Evolutionary conservation across 23 red algal species (phyloP).

Genomic region (Pyropia haitanensis): DNA sequence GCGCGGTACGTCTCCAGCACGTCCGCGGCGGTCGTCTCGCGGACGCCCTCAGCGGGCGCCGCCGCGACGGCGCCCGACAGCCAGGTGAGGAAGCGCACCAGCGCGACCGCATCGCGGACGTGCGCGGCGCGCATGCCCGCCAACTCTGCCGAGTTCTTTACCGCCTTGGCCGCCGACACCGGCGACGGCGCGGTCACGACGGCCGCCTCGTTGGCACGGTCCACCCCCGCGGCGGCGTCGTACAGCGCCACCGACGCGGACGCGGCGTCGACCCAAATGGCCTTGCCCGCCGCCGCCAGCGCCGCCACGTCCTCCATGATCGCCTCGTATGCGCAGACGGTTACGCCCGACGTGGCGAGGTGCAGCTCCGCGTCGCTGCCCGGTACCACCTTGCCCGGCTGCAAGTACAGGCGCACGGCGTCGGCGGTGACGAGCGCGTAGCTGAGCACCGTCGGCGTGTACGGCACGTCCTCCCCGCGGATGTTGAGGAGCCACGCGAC

Average conservation of each 20-base stretch:
- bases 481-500: conserved; percentile 95
- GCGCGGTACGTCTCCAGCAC: conserved; percentile 51
- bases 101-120: conserved; percentile 75
- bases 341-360: conserved; percentile 17
- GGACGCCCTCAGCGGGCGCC: conserved; percentile 3
- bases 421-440: conserved; percentile 49
- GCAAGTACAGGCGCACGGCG: conserved; percentile 36
- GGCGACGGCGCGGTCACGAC: conserved; percentile 36
- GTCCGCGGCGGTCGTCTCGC: conserved; percentile 61
- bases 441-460: conserved; percentile 77
- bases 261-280: conserved; percentile 78
- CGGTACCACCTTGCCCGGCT: conserved; percentile 27
- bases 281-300: neutral
- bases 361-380: conserved; percentile 10
- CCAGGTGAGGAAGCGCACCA: conserved; percentile 66
- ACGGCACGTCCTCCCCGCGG: conserved; percentile 69
- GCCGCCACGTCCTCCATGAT: conserved; percentile 35
- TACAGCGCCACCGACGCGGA: conserved; percentile 31
- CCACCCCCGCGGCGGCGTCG: neutral
- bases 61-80: conserved; percentile 47
- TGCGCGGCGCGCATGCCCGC: conserved; percentile 49
- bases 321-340: conserved; percentile 19
- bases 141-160: conserved; percentile 67
- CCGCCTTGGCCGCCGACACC: conserved; percentile 80
- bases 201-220: neutral